phyloP scores from a whole-genome alignment of 768 basidiomycete species.

The Clavaria fumosa region DNA sequence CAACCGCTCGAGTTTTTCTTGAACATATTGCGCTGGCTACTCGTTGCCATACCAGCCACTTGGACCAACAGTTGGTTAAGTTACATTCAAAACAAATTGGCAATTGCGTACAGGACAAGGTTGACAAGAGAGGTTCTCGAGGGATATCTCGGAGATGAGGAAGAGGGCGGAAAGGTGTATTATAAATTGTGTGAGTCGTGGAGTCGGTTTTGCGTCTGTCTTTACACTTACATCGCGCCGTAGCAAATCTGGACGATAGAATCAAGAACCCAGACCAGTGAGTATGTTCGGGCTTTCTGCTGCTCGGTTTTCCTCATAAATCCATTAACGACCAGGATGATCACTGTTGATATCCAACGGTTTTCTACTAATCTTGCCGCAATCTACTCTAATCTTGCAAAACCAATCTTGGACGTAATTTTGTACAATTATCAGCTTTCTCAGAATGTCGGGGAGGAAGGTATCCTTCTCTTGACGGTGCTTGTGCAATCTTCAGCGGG shows the following conservation, averaged over 20 bases:
- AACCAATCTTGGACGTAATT: slow-evolving; percentile 83
- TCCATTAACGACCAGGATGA: too few species aligned
- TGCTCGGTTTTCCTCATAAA: not conserved
- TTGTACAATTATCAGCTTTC: slow-evolving; percentile 94
- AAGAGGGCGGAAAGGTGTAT: slow-evolving; percentile 68
- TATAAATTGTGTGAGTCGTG: slow-evolving; percentile 68
- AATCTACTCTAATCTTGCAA: slow-evolving; percentile 88
- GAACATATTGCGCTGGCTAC: slow-evolving; percentile 81
- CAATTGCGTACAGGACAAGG: slow-evolving; percentile 76
- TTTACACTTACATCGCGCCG: slow-evolving; percentile 2
- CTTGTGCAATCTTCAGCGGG: slow-evolving; percentile 75
- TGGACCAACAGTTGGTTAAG: slow-evolving; percentile 89
- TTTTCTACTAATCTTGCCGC: slow-evolving; percentile 85
- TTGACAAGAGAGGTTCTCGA: slow-evolving; percentile 72
- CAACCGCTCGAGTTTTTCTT: slow-evolving; percentile 61
- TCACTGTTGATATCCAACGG: slow-evolving; percentile 88
- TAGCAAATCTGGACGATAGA: slow-evolving; percentile 87
- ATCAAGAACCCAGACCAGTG: slow-evolving; percentile 94
- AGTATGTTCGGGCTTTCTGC: slow-evolving; percentile 11
- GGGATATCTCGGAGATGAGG: slow-evolving; percentile 67
- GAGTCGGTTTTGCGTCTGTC: not conserved
- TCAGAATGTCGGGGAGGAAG: slow-evolving; percentile 89
- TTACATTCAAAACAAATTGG: slow-evolving; percentile 86
- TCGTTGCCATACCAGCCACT: slow-evolving; percentile 86
- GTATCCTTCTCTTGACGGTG: slow-evolving; percentile 66